Conservation (phyloP, 805 yeast genomes). For the Wickerhamiella azyma region DNA sequence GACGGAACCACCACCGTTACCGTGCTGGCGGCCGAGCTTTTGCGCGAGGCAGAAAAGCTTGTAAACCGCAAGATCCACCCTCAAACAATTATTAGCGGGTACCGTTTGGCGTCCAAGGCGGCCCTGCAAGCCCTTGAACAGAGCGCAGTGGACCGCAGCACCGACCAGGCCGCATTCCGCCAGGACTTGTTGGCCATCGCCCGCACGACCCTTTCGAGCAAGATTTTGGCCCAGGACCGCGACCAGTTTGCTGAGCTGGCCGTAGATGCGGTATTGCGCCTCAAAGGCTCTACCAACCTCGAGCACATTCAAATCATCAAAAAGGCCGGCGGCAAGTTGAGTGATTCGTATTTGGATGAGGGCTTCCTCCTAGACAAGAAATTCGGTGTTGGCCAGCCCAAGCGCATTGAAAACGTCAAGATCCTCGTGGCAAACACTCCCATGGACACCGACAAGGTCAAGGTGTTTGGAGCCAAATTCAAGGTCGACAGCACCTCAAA, state of each 20-base stretch:
- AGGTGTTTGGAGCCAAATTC: constrained; percentile 94
- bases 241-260: constrained; percentile 80
- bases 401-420: constrained; percentile 64
- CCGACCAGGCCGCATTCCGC: constrained; percentile 45
- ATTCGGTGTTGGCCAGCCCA: constrained; percentile 92
- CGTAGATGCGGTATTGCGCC: constrained; percentile 82
- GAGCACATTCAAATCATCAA: constrained; percentile 89
- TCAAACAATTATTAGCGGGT: constrained; percentile 94
- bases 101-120: constrained; percentile 73
- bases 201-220: constrained; percentile 83
- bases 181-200: constrained; percentile 77
- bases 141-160: constrained; percentile 61
- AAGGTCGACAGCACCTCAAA: constrained; percentile 91
- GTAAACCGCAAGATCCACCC: constrained; percentile 93
- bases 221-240: constrained; percentile 89
- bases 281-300: constrained; percentile 74
- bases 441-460: constrained; percentile 89
- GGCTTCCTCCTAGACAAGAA: constrained; percentile 86
- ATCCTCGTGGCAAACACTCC: constrained; percentile 91
- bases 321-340: constrained; percentile 81
- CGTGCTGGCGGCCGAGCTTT: constrained; percentile 82
- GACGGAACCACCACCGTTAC: constrained; percentile 98
- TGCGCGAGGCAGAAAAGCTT: constrained; percentile 88
- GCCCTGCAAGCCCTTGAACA: constrained; percentile 69
- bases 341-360: constrained; percentile 88